phyloP scores from a whole-genome alignment of 495 filamentous ascomycete species.

The Pseudomonodictys pantanalensis region DNA sequence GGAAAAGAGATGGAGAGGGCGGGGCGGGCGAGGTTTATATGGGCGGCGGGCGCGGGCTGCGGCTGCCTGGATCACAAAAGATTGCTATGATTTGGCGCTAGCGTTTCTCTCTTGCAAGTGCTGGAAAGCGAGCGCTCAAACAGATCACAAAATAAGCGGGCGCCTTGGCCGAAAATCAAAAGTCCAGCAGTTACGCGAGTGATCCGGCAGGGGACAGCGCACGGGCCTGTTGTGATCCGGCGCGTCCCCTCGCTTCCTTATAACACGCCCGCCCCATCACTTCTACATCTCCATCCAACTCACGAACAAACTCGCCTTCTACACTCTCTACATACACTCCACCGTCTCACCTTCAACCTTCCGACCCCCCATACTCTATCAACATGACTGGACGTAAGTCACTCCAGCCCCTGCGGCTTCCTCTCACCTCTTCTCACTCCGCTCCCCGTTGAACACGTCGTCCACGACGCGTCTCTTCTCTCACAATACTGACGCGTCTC shows the following conservation, averaged over 20 bases:
- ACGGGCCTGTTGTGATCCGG: constrained; percentile 4
- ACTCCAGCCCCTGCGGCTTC: constrained; percentile 17
- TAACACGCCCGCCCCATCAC: not conserved
- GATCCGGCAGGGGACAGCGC: not conserved
- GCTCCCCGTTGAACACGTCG: not conserved
- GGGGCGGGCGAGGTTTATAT: constrained; percentile 31
- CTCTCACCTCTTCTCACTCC: constrained; percentile 2
- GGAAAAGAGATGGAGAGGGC: constrained; percentile 49
- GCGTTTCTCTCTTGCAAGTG: constrained; percentile 12
- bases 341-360: constrained; percentile 15
- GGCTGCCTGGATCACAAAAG: constrained; percentile 20
- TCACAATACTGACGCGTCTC: constrained; percentile 31
- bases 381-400: constrained; percentile 95
- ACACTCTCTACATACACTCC: too few species aligned
- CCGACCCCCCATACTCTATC: constrained; percentile 36
- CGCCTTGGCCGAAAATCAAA: not conserved
- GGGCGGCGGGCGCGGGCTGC: constrained; percentile 24
- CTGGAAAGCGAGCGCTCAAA: constrained; percentile 3
- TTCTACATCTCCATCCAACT: not conserved
- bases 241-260: constrained; percentile 10
- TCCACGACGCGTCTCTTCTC: constrained; percentile 1
- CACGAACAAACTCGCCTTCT: constrained; percentile 3
- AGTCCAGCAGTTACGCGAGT: too few species aligned
- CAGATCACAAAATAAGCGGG: constrained; percentile 1
- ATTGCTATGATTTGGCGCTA: constrained; percentile 20